Base-by-base conservation (phyloP, 2,329 filamentous ascomycete species). In the Penicillium italicum region DNA sequence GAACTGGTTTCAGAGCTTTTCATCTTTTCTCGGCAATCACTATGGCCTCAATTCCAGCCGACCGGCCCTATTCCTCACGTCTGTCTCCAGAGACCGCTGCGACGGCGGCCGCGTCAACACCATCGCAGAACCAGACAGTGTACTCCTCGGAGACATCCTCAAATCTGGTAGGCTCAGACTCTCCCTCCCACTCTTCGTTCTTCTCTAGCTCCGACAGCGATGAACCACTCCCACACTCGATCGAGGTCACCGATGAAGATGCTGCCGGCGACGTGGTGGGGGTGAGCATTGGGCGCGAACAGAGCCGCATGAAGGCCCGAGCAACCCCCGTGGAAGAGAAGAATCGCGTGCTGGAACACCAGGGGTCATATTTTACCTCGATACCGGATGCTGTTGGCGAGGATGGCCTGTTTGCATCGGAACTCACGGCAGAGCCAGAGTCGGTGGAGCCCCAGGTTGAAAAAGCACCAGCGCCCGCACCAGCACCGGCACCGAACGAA, bases 291-390 rank as follows among this genome's bases (percentile, higher is more conserved):
- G 77, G 82, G 56, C 76, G 76, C 37, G 75, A 78, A 40, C 84
- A 86, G 67, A 82, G 78, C 47, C 77, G 80, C 41, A 74, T 85
- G 66, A 80, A 77, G 34, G 82, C 82, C 18, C 79, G 82, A 10
- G 75, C 76, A 40, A 85, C 82, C 5, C 82, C 83, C 1, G 80
- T 80, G 10, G 79, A 79, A 20, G 83, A 85, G 65, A 86, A 85
- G 67, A 79, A 75, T n/a, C 79, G 80, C 2, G 79, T 78, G 2
- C 71, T 86, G 62, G 80, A 82, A 57, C 72, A 76, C 20, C 72
- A 73, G 31, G 78, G 77, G 4, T 76, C 69, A 16, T 79, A 82
- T 61, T 83, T 84, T 57, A 73, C 75, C 3, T 40, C 56, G 3
- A 67, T 72, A 37, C 73, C 72, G 49, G 70, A 76, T 47, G 60